phyloP scores from a whole-genome alignment of 257 asterid species.

The Solanum verrucosum region DNA sequence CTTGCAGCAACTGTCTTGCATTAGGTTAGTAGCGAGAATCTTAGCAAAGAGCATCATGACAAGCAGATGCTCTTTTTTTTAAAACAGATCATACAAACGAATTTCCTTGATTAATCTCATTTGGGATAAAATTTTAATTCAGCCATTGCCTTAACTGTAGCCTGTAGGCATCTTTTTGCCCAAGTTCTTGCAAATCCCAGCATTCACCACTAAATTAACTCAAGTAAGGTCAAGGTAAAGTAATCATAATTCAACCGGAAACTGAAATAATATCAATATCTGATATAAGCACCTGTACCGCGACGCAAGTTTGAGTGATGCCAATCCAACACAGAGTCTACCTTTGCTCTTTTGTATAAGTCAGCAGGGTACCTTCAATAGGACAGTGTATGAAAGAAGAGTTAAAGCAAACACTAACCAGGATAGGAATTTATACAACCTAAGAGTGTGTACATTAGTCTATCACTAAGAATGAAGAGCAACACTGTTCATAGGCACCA shows the following conservation, averaged over 20 bases:
- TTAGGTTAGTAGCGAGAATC: neutral
- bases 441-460: neutral
- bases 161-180: neutral
- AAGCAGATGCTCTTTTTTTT: neutral
- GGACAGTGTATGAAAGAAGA: neutral
- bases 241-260: neutral
- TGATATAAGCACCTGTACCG: slow-evolving; percentile 62
- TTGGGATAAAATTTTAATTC: neutral
- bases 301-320: slow-evolving; percentile 72
- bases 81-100: neutral
- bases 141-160: neutral
- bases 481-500: neutral
- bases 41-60: neutral
- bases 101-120: neutral
- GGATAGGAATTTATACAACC: neutral
- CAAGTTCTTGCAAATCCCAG: neutral
- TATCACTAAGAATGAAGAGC: neutral
- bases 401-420: neutral
- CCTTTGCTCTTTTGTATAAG: slow-evolving; percentile 58
- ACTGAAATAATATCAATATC: neutral
- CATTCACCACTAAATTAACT: neutral
- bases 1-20: neutral
- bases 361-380: slow-evolving; percentile 82
- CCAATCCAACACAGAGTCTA: slow-evolving; percentile 91
- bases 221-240: neutral